Evolutionary conservation across 148 eudicot species (phyloP).

Genomic region (Vaccinium myrtillus): DNA sequence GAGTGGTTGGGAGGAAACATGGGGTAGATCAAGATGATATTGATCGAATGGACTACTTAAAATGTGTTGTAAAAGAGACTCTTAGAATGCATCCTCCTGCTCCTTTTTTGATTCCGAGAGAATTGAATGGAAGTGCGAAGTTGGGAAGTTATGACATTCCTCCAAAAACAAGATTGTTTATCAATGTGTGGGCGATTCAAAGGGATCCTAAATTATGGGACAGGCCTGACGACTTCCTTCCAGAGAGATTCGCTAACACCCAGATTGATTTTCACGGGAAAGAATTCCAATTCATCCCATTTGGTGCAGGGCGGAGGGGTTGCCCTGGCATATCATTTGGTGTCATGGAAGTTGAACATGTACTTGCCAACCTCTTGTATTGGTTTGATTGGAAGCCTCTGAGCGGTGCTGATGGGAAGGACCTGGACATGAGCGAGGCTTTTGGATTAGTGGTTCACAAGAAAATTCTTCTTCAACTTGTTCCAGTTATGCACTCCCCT

Average conservation of each 20-base stretch:
- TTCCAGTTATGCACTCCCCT: background rate
- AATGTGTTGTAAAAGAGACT: conserved; percentile 23
- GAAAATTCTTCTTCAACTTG: conserved; percentile 10
- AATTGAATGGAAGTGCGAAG: background rate
- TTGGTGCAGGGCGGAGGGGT: conserved; percentile 37
- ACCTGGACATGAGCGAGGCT: conserved; percentile 12
- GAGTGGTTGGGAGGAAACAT: background rate
- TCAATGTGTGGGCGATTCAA: conserved; percentile 36
- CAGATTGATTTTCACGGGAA: conserved; percentile 28
- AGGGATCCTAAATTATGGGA: conserved; percentile 34
- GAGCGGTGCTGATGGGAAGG: background rate
- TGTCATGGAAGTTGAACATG: background rate
- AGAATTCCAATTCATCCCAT: conserved; percentile 33
- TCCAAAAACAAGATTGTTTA: conserved; percentile 25
- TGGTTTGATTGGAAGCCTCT: conserved; percentile 5
- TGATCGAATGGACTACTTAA: conserved; percentile 15
- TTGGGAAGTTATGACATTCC: conserved; percentile 32
- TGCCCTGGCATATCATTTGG: conserved; percentile 39
- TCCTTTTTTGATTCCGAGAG: conserved; percentile 15
- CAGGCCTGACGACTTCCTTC: conserved; percentile 30
- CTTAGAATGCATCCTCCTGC: conserved; percentile 18
- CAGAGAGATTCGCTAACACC: conserved; percentile 35
- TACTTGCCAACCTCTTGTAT: conserved; percentile 14
- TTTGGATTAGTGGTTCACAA: conserved; percentile 4
- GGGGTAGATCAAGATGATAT: background rate